Evolutionary conservation across 176 grass and related monocot genomes (phyloP).

Genomic region (Bothriochloa decipiens): DNA sequence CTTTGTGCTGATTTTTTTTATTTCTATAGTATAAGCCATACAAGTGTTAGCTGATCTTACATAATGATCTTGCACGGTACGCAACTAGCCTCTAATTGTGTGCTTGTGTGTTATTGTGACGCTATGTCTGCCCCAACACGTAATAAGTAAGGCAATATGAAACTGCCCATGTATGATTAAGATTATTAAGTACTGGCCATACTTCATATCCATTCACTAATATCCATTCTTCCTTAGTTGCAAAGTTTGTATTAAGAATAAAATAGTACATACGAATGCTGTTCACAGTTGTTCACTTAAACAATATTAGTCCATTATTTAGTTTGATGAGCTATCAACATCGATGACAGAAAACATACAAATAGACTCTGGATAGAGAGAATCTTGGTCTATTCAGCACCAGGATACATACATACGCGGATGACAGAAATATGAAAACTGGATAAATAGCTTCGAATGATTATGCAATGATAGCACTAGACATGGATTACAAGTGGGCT

Average conservation of each 20-base stretch:
- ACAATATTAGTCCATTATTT: not conserved
- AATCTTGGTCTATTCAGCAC: conserved; percentile 7
- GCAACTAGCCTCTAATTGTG: too few species aligned
- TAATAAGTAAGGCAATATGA: too few species aligned
- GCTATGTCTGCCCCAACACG: too few species aligned
- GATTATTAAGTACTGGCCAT: too few species aligned
- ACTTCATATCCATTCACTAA: too few species aligned
- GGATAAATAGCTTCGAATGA: conserved; percentile 17
- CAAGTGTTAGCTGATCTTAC: too few species aligned
- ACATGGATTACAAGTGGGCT: conserved; percentile 29
- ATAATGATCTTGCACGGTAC: too few species aligned
- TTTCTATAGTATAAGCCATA: too few species aligned
- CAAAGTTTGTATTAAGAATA: not conserved
- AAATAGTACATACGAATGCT: not conserved
- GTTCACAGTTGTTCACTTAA: not conserved
- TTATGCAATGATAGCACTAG: conserved; percentile 11
- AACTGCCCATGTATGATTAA: too few species aligned
- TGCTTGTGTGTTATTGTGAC: too few species aligned
- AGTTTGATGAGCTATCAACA: conserved; percentile 38
- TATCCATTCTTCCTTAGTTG: not conserved
- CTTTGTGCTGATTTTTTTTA: too few species aligned
- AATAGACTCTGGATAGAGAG: conserved; percentile 24
- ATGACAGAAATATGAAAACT: not conserved
- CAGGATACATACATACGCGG: conserved; percentile 3
- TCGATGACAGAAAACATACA: conserved; percentile 6